phyloP scores from a whole-genome alignment of 805 yeast species.

The Candida ovalis region DNA sequence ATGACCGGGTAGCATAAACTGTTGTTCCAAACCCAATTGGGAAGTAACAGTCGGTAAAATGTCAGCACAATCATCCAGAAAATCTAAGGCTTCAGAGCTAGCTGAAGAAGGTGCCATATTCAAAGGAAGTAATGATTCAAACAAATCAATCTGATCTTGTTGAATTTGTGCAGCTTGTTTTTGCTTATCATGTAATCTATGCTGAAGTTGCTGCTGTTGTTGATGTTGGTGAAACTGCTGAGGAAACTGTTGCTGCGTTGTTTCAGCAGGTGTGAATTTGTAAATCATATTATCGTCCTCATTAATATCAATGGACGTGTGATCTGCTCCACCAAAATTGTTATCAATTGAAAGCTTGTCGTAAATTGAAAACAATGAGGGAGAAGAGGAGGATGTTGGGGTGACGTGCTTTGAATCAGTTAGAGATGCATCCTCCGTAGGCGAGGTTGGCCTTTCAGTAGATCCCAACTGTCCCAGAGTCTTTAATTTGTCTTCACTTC shows the following conservation, averaged over 20 bases:
- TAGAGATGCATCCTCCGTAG: neutral
- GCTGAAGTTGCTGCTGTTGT: too few species aligned
- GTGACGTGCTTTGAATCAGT: too few species aligned
- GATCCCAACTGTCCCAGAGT: too few species aligned
- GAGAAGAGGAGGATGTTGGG: neutral
- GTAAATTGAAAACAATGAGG: neutral
- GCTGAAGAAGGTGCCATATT: neutral
- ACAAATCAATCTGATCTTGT: too few species aligned
- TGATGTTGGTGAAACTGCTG: too few species aligned
- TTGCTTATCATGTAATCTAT: neutral
- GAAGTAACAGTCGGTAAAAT: neutral
- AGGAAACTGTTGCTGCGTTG: too few species aligned
- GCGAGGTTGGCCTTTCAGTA: neutral
- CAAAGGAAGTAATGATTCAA: too few species aligned
- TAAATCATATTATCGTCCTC: too few species aligned
- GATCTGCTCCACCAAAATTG: too few species aligned
- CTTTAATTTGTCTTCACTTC: too few species aligned
- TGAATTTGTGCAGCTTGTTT: neutral
- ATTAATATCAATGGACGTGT: neutral
- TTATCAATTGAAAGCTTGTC: neutral
- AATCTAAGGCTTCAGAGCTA: constrained; percentile 5
- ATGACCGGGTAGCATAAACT: neutral
- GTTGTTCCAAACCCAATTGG: constrained; percentile 1
- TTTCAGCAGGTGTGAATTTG: too few species aligned
- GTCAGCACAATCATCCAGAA: constrained; percentile 16